Evolutionary conservation across 768 basidiomycete species (phyloP).

Genomic region (Multifurca ochricompacta): DNA sequence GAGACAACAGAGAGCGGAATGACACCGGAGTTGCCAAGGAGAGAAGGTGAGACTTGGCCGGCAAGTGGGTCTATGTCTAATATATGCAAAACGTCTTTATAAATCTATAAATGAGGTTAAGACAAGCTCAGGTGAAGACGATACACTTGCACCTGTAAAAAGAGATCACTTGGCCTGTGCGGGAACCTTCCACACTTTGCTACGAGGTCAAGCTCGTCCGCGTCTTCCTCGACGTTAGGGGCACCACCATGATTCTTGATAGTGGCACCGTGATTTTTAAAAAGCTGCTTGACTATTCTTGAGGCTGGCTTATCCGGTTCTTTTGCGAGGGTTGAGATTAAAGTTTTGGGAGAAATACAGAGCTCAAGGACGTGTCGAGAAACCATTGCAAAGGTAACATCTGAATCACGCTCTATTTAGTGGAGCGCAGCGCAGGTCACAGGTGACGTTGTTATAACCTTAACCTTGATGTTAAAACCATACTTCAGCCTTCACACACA

Average conservation of each 20-base stretch:
- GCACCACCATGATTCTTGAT: not conserved
- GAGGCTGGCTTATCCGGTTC: constrained; percentile 2
- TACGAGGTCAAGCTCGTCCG: constrained; percentile 37
- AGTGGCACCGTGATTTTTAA: not conserved
- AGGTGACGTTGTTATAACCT: not conserved
- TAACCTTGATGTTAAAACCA: not conserved
- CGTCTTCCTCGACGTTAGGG: not conserved
- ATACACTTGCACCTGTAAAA: constrained; percentile 41
- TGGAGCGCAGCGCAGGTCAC: not conserved
- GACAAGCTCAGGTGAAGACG: not conserved
- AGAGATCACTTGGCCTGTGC: constrained; percentile 46
- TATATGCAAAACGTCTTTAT: constrained; percentile 50
- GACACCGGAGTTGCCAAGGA: constrained; percentile 56
- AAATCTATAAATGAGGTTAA: constrained; percentile 37
- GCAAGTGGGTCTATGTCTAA: constrained; percentile 48
- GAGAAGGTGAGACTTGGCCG: constrained; percentile 51
- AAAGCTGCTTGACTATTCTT: constrained; percentile 3
- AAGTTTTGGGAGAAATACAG: constrained; percentile 10
- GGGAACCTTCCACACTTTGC: constrained; percentile 47
- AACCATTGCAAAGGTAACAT: no score
- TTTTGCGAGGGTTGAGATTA: constrained; percentile 9
- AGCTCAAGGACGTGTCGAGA: constrained; percentile 13
- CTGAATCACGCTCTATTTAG: not conserved
- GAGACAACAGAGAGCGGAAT: constrained; percentile 57
- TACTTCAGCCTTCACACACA: no score